These are phyloP conservation scores for Metarhizium sp. DNA, from an alignment of 2,329 filamentous ascomycete genomes.

Conservation along the genomic window DNA sequence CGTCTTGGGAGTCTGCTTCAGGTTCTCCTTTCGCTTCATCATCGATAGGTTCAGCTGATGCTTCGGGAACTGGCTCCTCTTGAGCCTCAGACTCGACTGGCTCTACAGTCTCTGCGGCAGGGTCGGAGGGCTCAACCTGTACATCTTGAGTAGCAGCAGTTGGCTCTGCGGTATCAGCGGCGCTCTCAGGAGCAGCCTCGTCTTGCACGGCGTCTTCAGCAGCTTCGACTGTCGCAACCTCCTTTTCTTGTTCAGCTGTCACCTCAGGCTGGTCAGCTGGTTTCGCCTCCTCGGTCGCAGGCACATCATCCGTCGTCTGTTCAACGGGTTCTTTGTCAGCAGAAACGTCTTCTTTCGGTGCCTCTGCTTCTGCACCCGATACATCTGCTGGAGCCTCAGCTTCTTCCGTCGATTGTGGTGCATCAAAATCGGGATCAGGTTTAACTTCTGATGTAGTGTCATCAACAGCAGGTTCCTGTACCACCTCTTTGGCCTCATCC, in stretches of 20 bases:
- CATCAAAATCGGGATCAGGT: neutral
- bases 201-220: neutral
- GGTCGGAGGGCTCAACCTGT: neutral
- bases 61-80: neutral
- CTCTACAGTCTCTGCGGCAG: neutral
- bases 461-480: neutral
- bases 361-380: slow-evolving; percentile 2
- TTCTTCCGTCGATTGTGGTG: neutral
- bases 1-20: slow-evolving; percentile 3
- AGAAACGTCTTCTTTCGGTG: neutral
- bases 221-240: neutral
- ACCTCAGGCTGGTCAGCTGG: neutral
- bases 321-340: neutral
- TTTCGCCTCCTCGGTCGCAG: neutral
- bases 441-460: neutral
- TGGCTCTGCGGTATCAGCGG: neutral
- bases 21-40: neutral
- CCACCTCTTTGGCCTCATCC: neutral
- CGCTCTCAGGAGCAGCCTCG: neutral
- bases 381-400: neutral
- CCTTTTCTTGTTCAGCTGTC: neutral
- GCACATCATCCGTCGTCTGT: neutral
- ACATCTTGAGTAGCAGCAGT: slow-evolving; percentile 1
- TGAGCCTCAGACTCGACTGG: neutral
- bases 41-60: neutral